Conservation (phyloP, 257 asterid genomes). For the Primulina tabacum region DNA sequence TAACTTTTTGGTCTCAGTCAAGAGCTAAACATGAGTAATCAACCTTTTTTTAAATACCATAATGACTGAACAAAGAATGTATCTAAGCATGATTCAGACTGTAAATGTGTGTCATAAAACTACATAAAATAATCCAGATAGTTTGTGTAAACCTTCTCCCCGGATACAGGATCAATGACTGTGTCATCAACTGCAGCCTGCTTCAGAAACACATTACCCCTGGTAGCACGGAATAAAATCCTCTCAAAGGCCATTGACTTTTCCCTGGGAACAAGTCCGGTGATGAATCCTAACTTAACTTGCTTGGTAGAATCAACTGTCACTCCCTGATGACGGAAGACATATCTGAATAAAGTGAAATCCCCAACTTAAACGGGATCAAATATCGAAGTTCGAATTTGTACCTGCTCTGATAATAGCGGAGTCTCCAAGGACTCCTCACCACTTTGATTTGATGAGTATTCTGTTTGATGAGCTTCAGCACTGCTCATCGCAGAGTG, state of each 20-base stretch:
- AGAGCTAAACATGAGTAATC: constrained; percentile 1
- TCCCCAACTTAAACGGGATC: constrained; percentile 16
- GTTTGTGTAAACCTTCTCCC: constrained; percentile 68
- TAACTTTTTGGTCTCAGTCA: constrained; percentile 10
- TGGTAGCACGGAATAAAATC: constrained; percentile 94
- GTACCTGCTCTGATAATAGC: constrained; percentile 69
- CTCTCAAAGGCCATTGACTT: constrained; percentile 95
- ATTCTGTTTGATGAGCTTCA: constrained; percentile 72
- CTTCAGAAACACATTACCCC: constrained; percentile 92
- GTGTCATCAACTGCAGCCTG: constrained; percentile 79
- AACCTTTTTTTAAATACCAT: neutral
- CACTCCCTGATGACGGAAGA: constrained; percentile 44
- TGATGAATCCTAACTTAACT: constrained; percentile 79
- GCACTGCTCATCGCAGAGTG: constrained; percentile 79
- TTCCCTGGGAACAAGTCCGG: constrained; percentile 93
- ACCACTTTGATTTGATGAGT: constrained; percentile 61
- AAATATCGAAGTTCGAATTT: constrained; percentile 18
- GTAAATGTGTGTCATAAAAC: neutral
- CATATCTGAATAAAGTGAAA: constrained; percentile 19
- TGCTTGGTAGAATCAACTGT: constrained; percentile 78
- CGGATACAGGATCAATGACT: constrained; percentile 83
- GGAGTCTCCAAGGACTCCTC: constrained; percentile 94
- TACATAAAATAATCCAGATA: constrained; percentile 9
- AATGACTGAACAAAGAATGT: neutral
- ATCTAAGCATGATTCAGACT: neutral